Base-by-base conservation (phyloP, 768 basidiomycete genomes). In the Naematelia aurantialba region DNA sequence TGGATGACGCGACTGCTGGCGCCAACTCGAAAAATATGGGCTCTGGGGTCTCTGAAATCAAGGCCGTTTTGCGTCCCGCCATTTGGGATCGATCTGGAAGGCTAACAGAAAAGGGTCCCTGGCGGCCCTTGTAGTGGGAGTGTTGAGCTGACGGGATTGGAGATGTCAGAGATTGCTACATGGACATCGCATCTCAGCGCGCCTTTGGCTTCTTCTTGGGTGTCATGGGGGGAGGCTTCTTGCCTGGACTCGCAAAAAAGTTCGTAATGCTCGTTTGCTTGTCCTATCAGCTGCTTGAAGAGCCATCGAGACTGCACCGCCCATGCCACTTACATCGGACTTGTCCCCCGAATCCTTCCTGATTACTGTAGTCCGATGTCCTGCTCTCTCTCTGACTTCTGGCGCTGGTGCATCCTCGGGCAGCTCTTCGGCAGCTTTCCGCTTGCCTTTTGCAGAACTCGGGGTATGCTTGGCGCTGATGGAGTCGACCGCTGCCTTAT, bases 201-300 rank as follows among this genome's bases (percentile, higher is more conserved):
- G n/a, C 34, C 17, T 39, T 39, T 39, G 34, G 17, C 17, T 39
- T 39, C 17, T 39, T 39, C 34, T 39, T 8, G 8, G 34, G 34
- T 39, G 34, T 39, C 8, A 39, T 17, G 17, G 34, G 8, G 8
- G 34, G 34, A 39, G 34, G 34, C 17, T 17, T 39, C 34, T 39
- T 39, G 8, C 34, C 34, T 39, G 34, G 34, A 17, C 34, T 56
- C 26, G 63, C 64, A 59, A 73, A 73, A 55, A 73, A 73, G 31
- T 49, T 65, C 26, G 68, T 70, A 25, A 73, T 73, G 17, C 65
- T 52, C 1, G 69, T 68, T 73, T 73, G 71, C 71, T 73, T n/a
- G 47, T 17, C 19, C 22, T 5, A 30, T 52, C 45, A 59, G 46
- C 30, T 17, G 52, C n/a, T n/a, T 29, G 22, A 51, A 24, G 22